These are phyloP conservation scores for Aquilaria agallochum DNA, from an alignment of 441 rosid genomes.

Conservation along the genomic window DNA sequence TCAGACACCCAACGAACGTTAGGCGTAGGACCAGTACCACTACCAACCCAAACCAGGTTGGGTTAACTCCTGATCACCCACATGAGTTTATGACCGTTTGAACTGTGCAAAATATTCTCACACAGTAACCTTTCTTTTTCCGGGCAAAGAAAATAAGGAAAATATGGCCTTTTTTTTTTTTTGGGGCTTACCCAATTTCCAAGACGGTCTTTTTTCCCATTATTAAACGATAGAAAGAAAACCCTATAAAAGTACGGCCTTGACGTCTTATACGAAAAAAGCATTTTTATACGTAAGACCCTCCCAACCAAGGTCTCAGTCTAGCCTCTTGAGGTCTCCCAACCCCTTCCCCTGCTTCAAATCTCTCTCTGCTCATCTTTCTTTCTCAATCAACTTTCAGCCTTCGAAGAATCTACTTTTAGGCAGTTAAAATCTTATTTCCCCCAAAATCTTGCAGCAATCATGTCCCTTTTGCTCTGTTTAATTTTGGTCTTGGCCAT, in stretches of 20 bases:
- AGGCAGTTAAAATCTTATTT: too few species aligned
- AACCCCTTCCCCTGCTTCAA: background rate
- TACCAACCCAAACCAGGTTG: conserved; percentile 11
- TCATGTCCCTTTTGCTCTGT: conserved; percentile 45
- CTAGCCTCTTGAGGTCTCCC: too few species aligned
- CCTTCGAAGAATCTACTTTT: background rate
- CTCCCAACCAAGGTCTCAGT: too few species aligned
- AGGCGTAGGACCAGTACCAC: too few species aligned
- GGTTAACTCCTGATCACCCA: conserved; percentile 14
- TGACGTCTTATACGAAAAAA: too few species aligned
- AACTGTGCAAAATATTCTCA: background rate
- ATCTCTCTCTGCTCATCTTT: background rate
- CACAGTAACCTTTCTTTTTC: too few species aligned
- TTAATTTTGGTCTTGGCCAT: conserved; percentile 54
- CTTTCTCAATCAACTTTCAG: background rate
- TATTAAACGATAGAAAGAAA: too few species aligned
- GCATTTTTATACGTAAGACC: too few species aligned
- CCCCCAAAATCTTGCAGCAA: conserved; percentile 12
- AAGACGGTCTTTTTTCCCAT: too few species aligned
- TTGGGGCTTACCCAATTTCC: too few species aligned
- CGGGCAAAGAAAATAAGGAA: background rate
- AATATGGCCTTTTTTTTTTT: background rate
- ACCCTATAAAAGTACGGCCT: too few species aligned
- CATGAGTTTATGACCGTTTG: conserved; percentile 38
- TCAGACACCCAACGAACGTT: too few species aligned